A percentile compares a stretch with the other conserved stretches of the same genome.
Conservation (phyloP, 352 stramenopile genomes). For the Phytophthora pisi region DNA sequence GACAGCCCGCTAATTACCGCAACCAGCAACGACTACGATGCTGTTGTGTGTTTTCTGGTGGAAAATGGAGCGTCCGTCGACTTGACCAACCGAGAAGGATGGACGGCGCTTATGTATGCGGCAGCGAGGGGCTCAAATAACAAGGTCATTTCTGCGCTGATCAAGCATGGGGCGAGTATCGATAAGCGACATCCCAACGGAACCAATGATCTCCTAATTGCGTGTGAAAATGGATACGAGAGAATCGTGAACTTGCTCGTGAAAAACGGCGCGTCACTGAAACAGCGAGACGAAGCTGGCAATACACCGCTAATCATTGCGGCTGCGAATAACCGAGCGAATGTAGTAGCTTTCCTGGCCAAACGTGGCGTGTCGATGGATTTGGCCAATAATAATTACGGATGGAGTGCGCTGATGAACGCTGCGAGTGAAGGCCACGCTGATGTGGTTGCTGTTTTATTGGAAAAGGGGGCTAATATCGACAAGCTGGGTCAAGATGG, state of each 20-base stretch:
- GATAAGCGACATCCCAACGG: not conserved
- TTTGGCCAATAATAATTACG: slow-evolving; percentile 4
- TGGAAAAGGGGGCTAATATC: not conserved
- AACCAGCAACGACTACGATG: slow-evolving; percentile 1
- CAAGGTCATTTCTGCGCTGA: slow-evolving; percentile 1
- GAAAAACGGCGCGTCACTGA: not conserved
- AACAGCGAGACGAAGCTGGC: not conserved
- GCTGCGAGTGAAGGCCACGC: not conserved
- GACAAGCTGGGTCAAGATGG: not conserved
- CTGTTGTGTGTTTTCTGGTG: slow-evolving; percentile 3
- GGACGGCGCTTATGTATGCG: not conserved
- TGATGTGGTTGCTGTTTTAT: not conserved
- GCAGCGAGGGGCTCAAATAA: not conserved
- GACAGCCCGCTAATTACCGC: not conserved
- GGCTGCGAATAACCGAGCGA: not conserved
- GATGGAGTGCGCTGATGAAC: not conserved
- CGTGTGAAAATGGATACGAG: not conserved
- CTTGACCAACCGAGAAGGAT: not conserved
- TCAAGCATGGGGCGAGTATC: not conserved
- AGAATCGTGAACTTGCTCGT: not conserved
- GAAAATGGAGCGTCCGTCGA: not conserved
- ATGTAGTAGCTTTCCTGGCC: not conserved
- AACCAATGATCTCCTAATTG: not conserved
- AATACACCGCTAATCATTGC: not conserved
- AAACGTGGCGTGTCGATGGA: not conserved